phyloP scores from a whole-genome alignment of 140 eudicot species.

The Flaveria floridana region DNA sequence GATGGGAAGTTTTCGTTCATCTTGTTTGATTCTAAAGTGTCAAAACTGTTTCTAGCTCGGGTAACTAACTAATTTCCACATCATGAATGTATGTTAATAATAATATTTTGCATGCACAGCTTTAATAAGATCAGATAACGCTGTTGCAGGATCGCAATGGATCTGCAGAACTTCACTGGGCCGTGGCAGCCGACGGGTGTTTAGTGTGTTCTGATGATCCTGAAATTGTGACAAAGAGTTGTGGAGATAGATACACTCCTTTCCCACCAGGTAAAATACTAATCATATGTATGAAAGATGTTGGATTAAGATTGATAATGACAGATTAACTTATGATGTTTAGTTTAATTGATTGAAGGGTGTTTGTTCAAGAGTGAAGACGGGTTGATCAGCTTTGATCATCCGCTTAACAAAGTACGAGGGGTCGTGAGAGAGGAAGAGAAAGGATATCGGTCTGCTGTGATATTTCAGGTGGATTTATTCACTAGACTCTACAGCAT shows the following conservation, averaged over 20 bases:
- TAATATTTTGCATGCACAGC: not conserved
- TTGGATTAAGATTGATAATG: not conserved
- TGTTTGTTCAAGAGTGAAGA: slow-evolving; percentile 44
- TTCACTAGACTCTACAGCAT: slow-evolving; percentile 43
- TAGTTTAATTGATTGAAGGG: slow-evolving; percentile 31
- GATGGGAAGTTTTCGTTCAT: slow-evolving; percentile 59
- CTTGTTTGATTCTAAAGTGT: slow-evolving; percentile 46
- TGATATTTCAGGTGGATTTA: slow-evolving; percentile 51
- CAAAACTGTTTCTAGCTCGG: slow-evolving; percentile 49
- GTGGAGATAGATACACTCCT: slow-evolving; percentile 50
- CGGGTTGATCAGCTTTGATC: slow-evolving; percentile 51
- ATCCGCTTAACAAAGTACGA: slow-evolving; percentile 48
- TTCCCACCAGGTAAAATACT: slow-evolving; percentile 48
- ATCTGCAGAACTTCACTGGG: slow-evolving; percentile 33
- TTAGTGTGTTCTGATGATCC: slow-evolving; percentile 49
- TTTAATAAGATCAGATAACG: not conserved
- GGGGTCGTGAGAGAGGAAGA: slow-evolving; percentile 41
- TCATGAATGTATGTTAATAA: not conserved
- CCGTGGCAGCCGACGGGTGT: slow-evolving; percentile 34
- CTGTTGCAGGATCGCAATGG: slow-evolving; percentile 28
- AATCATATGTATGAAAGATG: not conserved
- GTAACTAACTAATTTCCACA: slow-evolving; percentile 14
- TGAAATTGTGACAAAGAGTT: slow-evolving; percentile 36
- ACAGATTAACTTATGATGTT: not conserved
- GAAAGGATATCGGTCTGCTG: slow-evolving; percentile 35